A percentile compares a stretch with the other conserved stretches of the same genome.
phyloP scores from a whole-genome alignment of 1,284 basidiomycete species.

The Heterobasidion irregulare region DNA sequence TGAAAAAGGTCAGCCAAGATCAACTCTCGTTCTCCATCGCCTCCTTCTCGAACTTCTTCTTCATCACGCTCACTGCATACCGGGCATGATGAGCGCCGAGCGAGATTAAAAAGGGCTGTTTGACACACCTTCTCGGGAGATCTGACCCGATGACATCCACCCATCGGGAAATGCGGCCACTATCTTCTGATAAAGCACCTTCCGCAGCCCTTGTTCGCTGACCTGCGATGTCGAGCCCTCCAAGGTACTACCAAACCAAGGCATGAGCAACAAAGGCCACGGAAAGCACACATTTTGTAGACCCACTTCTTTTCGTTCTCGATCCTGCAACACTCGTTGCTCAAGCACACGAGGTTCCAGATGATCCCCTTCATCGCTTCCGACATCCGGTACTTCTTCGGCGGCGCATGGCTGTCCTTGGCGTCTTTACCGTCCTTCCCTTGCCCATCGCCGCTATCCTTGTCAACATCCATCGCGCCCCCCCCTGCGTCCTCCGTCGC shows the following conservation, averaged over 20 bases:
- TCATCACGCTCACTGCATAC: conserved; percentile 63
- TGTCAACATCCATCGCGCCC: conserved; percentile 19
- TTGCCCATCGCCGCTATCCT: conserved; percentile 18
- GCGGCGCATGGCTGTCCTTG: conserved; percentile 48
- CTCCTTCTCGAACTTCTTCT: conserved; percentile 65
- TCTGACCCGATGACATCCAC: conserved; percentile 51
- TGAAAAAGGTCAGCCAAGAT: not conserved
- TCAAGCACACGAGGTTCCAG: conserved; percentile 72
- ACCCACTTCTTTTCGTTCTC: conserved; percentile 82
- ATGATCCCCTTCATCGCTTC: conserved; percentile 69
- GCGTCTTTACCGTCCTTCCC: conserved; percentile 20
- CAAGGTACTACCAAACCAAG: conserved; percentile 34
- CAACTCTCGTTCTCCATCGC: conserved; percentile 40
- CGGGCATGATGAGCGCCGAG: not conserved
- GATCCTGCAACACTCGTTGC: conserved; percentile 71
- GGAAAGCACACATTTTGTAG: not conserved
- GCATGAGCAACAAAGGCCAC: conserved; percentile 5
- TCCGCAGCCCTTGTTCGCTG: conserved; percentile 71
- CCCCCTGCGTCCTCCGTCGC: conserved; percentile 15
- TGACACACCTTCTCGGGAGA: conserved; percentile 39
- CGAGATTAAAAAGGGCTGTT: conserved; percentile 15
- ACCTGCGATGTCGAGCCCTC: conserved; percentile 62
- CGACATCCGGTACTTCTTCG: conserved; percentile 64
- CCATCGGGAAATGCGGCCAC: conserved; percentile 68
- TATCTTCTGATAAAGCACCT: conserved; percentile 76